These are phyloP conservation scores for Yarrowia hollandica DNA, from an alignment of 805 yeast species.

Conservation along the genomic window DNA sequence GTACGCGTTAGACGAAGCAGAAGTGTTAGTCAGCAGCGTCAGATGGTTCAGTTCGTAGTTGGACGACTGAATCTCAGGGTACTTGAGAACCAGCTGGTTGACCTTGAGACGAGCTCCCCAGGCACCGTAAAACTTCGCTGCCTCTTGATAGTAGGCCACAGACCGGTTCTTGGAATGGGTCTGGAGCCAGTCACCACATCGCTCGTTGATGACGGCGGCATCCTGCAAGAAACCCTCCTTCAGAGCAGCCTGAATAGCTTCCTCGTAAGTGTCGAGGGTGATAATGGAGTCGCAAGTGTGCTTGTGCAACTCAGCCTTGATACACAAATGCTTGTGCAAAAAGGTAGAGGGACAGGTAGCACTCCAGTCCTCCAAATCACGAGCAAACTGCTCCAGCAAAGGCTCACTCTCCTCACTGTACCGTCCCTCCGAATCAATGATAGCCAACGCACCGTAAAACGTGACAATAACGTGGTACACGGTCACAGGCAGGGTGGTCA, in stretches of 20 bases:
- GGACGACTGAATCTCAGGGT: constrained; percentile 41
- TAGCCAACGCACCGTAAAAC: constrained; percentile 37
- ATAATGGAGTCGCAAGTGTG: constrained; percentile 42
- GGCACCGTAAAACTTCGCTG: constrained; percentile 37
- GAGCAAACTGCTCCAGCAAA: constrained; percentile 36
- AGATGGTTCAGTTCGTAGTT: constrained; percentile 17
- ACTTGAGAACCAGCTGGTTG: constrained; percentile 35
- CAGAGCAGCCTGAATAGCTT: constrained; percentile 47
- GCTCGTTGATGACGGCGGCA: constrained; percentile 45
- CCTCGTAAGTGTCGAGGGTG: constrained; percentile 49
- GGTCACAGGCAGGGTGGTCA: constrained; percentile 34
- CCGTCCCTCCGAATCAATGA: constrained; percentile 36
- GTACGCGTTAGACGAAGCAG: constrained; percentile 11
- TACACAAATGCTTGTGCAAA: constrained; percentile 43
- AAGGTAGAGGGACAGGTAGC: constrained; percentile 45
- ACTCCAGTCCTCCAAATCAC: constrained; percentile 43
- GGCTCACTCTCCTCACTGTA: constrained; percentile 34
- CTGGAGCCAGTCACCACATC: constrained; percentile 43
- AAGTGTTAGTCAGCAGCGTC: constrained; percentile 19
- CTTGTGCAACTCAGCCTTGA: constrained; percentile 43
- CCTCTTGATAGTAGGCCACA: constrained; percentile 43
- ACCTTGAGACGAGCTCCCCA: constrained; percentile 37
- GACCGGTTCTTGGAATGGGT: constrained; percentile 46
- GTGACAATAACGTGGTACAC: constrained; percentile 36
- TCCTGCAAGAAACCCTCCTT: constrained; percentile 43